Conservation (phyloP, 495 filamentous ascomycete genomes). For the Hypoxylon cercidicola region DNA sequence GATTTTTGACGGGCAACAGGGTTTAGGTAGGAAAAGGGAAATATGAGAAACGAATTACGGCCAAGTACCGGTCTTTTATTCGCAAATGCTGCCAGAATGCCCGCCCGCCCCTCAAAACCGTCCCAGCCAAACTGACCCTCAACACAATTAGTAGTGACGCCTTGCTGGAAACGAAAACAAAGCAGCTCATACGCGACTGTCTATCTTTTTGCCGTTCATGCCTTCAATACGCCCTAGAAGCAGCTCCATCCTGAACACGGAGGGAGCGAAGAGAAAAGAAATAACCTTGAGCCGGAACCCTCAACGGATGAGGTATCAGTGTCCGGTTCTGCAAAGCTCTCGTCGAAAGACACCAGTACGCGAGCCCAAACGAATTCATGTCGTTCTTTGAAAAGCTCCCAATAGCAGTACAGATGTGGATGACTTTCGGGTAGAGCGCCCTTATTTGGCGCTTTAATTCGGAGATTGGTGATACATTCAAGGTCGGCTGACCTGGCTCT, state of each 20-base stretch:
- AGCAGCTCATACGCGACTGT: conserved; percentile 22
- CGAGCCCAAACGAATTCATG: conserved; percentile 9
- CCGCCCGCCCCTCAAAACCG: conserved; percentile 25
- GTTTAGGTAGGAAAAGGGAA: not conserved
- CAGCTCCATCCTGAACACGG: conserved; percentile 4
- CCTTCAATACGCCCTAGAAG: conserved; percentile 24
- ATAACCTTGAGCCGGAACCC: conserved; percentile 5
- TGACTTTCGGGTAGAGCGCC: not conserved
- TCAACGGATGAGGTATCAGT: conserved; percentile 15
- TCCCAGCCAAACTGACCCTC: conserved; percentile 27
- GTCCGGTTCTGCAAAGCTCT: conserved; percentile 19
- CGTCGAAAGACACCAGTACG: conserved; percentile 22
- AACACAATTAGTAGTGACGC: conserved; percentile 25
- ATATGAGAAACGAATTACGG: conserved; percentile 18
- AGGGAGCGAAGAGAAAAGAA: conserved; percentile 16
- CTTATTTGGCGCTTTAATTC: conserved; percentile 1
- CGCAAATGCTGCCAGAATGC: conserved; percentile 35
- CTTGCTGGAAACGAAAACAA: conserved; percentile 25
- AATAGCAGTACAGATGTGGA: not conserved
- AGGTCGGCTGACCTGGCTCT: conserved; percentile 55
- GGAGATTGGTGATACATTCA: conserved; percentile 24
- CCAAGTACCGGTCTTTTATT: conserved; percentile 26
- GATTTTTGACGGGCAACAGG: not conserved
- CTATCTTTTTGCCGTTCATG: conserved; percentile 30
- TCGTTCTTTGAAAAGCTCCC: conserved; percentile 1